phyloP scores from a whole-genome alignment of 2,329 filamentous ascomycete species.

The Fusarium sp. region DNA sequence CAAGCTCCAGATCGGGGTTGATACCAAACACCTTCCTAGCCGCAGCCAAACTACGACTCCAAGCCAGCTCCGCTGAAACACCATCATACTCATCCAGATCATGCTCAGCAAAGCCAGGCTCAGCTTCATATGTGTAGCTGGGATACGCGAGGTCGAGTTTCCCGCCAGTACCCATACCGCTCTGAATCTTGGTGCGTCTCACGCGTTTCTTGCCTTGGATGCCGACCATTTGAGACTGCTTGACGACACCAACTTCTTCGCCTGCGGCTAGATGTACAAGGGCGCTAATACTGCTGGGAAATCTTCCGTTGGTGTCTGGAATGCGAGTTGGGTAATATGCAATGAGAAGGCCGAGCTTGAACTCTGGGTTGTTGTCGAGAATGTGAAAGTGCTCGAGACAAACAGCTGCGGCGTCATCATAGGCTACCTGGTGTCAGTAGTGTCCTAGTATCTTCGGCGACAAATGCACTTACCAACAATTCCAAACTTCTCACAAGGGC shows the following conservation, averaged over 20 bases:
- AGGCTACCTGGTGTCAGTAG: constrained; percentile 47
- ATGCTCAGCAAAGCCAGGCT: constrained; percentile 77
- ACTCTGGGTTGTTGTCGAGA: constrained; percentile 58
- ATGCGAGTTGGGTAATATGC: constrained; percentile 60
- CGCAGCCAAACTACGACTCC: constrained; percentile 71
- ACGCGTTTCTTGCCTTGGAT: constrained; percentile 58
- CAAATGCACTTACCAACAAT: constrained; percentile 52
- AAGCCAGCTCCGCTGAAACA: constrained; percentile 73
- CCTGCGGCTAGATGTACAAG: constrained; percentile 56
- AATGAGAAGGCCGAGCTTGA: constrained; percentile 56
- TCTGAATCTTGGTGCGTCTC: constrained; percentile 49
- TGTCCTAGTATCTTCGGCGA: fast-evolving
- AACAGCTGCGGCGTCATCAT: constrained; percentile 56
- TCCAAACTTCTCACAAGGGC: constrained; percentile 57
- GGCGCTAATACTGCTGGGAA: constrained; percentile 54
- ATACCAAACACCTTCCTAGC: constrained; percentile 73
- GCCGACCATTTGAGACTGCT: constrained; percentile 57
- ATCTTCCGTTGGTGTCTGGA: constrained; percentile 56
- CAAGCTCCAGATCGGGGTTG: constrained; percentile 70
- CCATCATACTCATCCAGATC: constrained; percentile 76
- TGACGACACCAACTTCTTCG: constrained; percentile 55
- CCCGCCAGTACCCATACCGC: constrained; percentile 54
- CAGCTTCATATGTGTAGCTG: constrained; percentile 58
- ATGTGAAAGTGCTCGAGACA: constrained; percentile 60
- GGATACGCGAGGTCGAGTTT: constrained; percentile 53